Evolutionary conservation across 306 rosid genomes (phyloP), one percentile per base, ranked within the genome.

Genomic region (Elaeagnus macrophylla): DNA sequence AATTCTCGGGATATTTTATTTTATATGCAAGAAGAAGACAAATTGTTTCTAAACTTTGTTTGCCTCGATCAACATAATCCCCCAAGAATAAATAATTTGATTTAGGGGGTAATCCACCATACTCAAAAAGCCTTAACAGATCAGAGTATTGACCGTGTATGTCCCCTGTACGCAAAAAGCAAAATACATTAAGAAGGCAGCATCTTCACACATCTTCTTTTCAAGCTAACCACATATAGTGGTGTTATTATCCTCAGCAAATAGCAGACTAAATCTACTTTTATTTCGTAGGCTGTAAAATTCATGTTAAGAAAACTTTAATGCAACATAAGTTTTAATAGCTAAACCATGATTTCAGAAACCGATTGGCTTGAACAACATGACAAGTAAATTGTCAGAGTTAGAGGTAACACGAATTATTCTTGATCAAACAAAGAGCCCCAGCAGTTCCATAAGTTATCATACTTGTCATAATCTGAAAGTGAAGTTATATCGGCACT

Each of bases 51-150:
- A 90, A 68, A 71, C 97, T 90, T 61, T 90, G 97, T 65, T 83
- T 86, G 72, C 97, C 97, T 43, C 97, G 86, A 66, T 90, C 95
- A 59, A 90, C 97, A 63, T 90, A 90, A 75, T 90, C 97, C 56
- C 97, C 97, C 75, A 90, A 74, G 74, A 90, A 90, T 52, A 90
- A 76, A 79, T 90, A 90, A 78, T 90, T 90, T 61, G 95, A 80
- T 57, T 77, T 71, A 12, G 97, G 97, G 60, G 97, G 97, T 17
- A 90, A 75, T 69, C 97, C 95, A 32, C 97, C 97, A 8, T 86
- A 77, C 78, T 90, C 97, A 25, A 90, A 90, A 60, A 90, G 91
- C 90, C 97, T 74, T 37, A 90, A 72, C 39, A 90, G 97, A 76
- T 90, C 97, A 15, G 88, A 84, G 68, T 90, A 90, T 61, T 90